Evolutionary conservation across 257 asterid genomes (phyloP).

Genomic region (Paraleonurus japonicus): DNA sequence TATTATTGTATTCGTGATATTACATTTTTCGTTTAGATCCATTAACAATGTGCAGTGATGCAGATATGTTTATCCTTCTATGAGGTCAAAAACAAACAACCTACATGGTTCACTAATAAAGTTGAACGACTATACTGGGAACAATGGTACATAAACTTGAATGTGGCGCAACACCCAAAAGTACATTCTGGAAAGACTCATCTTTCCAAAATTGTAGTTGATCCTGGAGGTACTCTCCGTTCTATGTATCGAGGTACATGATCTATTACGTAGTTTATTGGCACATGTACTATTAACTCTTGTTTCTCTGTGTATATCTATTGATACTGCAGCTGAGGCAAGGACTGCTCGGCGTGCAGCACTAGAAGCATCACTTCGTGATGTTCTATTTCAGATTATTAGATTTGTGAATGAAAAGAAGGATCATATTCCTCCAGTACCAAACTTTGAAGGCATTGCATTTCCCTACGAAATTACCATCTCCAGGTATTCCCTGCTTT

Average conservation of each 20-base stretch:
- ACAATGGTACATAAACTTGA: conserved; percentile 86
- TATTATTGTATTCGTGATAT: conserved; percentile 7
- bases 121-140: conserved; percentile 95
- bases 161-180: conserved; percentile 68
- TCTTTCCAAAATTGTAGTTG: conserved; percentile 63
- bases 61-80: conserved; percentile 90
- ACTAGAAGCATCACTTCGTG: conserved; percentile 76
- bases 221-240: conserved; percentile 69
- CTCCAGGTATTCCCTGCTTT: conserved; percentile 61
- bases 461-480: conserved; percentile 88
- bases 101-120: conserved; percentile 86
- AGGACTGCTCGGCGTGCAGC: conserved; percentile 74
- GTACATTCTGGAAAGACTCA: conserved; percentile 65
- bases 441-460: conserved; percentile 78
- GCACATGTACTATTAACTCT: neutral
- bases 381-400: conserved; percentile 85
- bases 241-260: neutral
- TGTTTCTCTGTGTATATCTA: conserved; percentile 14
- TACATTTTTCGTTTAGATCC: conserved; percentile 5
- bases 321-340: conserved; percentile 60
- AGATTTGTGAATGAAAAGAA: conserved; percentile 89
- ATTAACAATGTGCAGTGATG: conserved; percentile 24
- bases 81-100: conserved; percentile 86
- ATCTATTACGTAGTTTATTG: neutral
- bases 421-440: conserved; percentile 89